Evolutionary conservation across 73 alveolate genomes (phyloP).

Genomic region (Stentor coeruleus): DNA sequence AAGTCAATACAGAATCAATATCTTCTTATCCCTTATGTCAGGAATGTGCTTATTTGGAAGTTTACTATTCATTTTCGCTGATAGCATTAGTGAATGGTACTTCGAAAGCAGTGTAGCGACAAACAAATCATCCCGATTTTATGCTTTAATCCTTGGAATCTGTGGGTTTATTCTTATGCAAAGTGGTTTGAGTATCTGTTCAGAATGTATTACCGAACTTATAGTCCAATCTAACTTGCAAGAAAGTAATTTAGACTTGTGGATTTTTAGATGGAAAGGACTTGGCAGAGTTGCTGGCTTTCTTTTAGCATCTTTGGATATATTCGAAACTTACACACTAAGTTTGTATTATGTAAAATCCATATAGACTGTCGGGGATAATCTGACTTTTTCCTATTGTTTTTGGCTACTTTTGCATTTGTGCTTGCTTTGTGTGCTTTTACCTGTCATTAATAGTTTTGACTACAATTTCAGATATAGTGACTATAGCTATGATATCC

Average conservation of each 20-base stretch:
- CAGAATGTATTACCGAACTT: background rate
- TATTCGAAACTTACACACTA: slow-evolving; percentile 6
- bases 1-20: background rate
- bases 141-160: background rate
- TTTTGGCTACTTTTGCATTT: background rate
- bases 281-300: background rate
- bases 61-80: background rate
- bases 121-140: background rate
- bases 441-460: background rate
- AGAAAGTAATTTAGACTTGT: background rate
- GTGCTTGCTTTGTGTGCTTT: background rate
- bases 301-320: slow-evolving; percentile 8
- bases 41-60: background rate
- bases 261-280: slow-evolving; percentile 17
- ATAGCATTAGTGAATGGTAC: background rate
- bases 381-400: background rate
- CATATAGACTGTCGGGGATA: slow-evolving; percentile 18
- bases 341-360: background rate
- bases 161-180: slow-evolving; percentile 10
- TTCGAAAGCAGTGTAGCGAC: background rate
- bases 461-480: background rate
- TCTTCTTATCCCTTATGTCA: slow-evolving; percentile 5
- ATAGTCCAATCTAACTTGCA: background rate
- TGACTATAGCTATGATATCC: background rate
- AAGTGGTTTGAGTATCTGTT: background rate